Conservation (phyloP, 1,139 yeast genomes). For the Ogataea hybrid region DNA sequence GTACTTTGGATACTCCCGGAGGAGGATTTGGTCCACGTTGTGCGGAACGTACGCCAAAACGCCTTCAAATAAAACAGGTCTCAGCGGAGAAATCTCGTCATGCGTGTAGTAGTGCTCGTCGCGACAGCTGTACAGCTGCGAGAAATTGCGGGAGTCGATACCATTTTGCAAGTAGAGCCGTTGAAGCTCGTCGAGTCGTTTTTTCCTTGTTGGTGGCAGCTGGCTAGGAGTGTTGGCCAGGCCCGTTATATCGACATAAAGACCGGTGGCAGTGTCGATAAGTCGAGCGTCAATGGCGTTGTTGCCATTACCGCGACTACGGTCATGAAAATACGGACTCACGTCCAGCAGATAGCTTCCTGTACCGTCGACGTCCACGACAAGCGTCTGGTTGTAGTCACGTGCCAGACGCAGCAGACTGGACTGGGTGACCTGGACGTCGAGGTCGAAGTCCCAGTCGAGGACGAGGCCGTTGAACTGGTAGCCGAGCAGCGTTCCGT, state of each 20-base stretch:
- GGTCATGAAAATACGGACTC: slow-evolving; percentile 37
- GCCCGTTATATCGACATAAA: slow-evolving; percentile 59
- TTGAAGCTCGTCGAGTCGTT: slow-evolving; percentile 22
- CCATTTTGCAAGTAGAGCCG: slow-evolving; percentile 24
- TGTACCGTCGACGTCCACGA: slow-evolving; percentile 41
- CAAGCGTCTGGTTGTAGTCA: slow-evolving; percentile 44
- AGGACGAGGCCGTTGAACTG: slow-evolving; percentile 55
- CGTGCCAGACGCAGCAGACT: slow-evolving; percentile 41
- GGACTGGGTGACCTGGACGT: slow-evolving; percentile 49
- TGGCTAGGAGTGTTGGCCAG: slow-evolving; percentile 32
- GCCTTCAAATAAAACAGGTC: slow-evolving; percentile 48
- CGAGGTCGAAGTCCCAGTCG: slow-evolving; percentile 64
- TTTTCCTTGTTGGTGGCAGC: slow-evolving; percentile 23
- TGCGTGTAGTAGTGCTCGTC: slow-evolving; percentile 48
- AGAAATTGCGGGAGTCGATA: slow-evolving; percentile 21
- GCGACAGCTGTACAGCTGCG: slow-evolving; percentile 41
- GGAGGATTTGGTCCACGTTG: slow-evolving; percentile 34
- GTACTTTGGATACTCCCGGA: slow-evolving; percentile 40
- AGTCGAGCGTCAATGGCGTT: slow-evolving; percentile 62
- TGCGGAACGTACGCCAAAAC: slow-evolving; percentile 44
- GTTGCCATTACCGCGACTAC: slow-evolving; percentile 37
- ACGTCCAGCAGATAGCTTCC: slow-evolving; percentile 50
- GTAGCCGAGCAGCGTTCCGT: slow-evolving; percentile 59
- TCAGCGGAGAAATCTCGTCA: slow-evolving; percentile 44
- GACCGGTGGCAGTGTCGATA: slow-evolving; percentile 52